Conservation (phyloP, 306 rosid species). For the Lablab purpureus region DNA sequence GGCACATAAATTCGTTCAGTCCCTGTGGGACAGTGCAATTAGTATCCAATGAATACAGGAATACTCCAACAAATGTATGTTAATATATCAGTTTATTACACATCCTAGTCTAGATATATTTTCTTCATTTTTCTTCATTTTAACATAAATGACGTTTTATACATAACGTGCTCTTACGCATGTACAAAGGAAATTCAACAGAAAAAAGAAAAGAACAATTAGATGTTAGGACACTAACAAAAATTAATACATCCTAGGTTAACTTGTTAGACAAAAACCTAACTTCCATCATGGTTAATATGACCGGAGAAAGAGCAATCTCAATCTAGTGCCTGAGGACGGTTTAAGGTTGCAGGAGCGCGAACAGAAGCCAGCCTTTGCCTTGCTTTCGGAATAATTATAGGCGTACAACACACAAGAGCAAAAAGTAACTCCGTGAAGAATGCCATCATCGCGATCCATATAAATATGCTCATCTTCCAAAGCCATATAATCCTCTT, state of each 20-base stretch:
- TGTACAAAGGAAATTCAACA: constrained; percentile 34
- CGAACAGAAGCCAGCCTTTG: constrained; percentile 52
- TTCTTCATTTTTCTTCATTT: not conserved
- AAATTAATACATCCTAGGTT: constrained; percentile 15
- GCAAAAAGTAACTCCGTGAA: constrained; percentile 57
- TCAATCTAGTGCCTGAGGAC: constrained; percentile 41
- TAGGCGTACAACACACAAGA: constrained; percentile 69
- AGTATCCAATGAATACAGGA: not conserved
- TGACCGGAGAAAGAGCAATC: constrained; percentile 10
- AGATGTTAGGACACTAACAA: constrained; percentile 36
- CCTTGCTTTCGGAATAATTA: constrained; percentile 66
- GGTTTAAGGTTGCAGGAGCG: constrained; percentile 31
- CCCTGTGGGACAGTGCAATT: not conserved
- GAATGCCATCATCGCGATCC: constrained; percentile 68
- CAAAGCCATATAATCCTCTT: constrained; percentile 75
- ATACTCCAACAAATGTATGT: not conserved
- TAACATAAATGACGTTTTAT: constrained; percentile 20
- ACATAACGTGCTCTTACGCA: constrained; percentile 26
- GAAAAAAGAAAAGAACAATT: not conserved
- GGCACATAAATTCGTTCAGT: not conserved
- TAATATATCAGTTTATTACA: not conserved
- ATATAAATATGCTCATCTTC: constrained; percentile 76
- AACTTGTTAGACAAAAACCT: constrained; percentile 34
- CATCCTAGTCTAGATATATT: not conserved
- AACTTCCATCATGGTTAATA: constrained; percentile 31